Percentiles rank a stretch among this genome's conserved stretches.
phyloP scores from a whole-genome alignment of 768 basidiomycete genomes.

The Tephrocybe sp. region DNA sequence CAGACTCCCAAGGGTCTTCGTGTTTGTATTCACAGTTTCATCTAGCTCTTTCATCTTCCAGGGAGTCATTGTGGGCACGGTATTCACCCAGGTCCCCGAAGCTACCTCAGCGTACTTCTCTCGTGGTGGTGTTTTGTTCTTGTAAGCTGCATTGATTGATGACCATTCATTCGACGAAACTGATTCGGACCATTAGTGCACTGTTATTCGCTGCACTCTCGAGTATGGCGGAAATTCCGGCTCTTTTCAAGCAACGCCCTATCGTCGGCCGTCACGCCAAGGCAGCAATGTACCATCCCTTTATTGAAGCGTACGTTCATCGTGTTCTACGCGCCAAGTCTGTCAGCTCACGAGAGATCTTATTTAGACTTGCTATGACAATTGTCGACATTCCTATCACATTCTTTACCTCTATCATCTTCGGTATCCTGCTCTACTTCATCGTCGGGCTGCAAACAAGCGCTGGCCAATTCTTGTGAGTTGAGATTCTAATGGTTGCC shows the following conservation, averaged over 20 bases:
- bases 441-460: constrained; percentile 53
- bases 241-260: constrained; percentile 59
- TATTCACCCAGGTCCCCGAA: constrained; percentile 57
- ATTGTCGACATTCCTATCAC: constrained; percentile 62
- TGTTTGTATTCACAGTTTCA: not conserved
- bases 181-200: constrained; percentile 33
- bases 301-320: constrained; percentile 35
- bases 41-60: constrained; percentile 52
- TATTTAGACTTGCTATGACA: constrained; percentile 49
- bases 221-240: constrained; percentile 63
- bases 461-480: constrained; percentile 66
- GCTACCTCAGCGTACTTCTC: constrained; percentile 65
- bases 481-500: too few species aligned
- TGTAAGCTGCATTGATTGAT: constrained; percentile 36
- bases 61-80: constrained; percentile 53
- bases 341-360: not conserved
- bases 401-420: constrained; percentile 41
- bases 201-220: constrained; percentile 58
- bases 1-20: not conserved
- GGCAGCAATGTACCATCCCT: constrained; percentile 63
- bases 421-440: constrained; percentile 57
- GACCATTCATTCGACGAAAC: constrained; percentile 4
- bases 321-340: constrained; percentile 20
- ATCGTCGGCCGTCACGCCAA: constrained; percentile 56
- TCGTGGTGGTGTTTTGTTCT: constrained; percentile 78